Evolutionary conservation across 108 stramenopile genomes (phyloP).

Genomic region (Nitzschia sp.): DNA sequence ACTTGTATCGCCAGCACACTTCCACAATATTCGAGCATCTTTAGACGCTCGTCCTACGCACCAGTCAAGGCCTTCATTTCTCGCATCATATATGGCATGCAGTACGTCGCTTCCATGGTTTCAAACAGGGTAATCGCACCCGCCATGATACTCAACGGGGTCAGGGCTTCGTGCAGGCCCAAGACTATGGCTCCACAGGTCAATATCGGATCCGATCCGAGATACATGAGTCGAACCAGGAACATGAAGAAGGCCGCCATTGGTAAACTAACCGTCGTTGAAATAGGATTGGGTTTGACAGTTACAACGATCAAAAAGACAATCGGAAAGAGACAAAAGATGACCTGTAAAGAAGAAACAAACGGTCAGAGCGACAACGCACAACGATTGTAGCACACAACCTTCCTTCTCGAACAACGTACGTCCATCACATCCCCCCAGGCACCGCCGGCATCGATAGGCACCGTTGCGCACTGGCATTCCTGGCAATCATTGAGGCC

Average conservation of each 20-base stretch:
- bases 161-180: conserved; percentile 57
- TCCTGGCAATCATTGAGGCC: conserved; percentile 41
- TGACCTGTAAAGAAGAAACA: conserved; percentile 16
- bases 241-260: conserved; percentile 58
- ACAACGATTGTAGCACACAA: background rate
- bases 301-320: conserved; percentile 50
- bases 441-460: conserved; percentile 37
- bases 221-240: conserved; percentile 59
- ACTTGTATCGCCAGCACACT: no score
- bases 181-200: conserved; percentile 44
- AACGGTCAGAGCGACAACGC: background rate
- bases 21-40: no score
- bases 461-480: conserved; percentile 44
- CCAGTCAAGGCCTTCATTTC: conserved; percentile 68
- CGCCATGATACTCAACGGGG: conserved; percentile 58
- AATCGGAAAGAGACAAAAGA: conserved; percentile 58
- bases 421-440: conserved; percentile 67
- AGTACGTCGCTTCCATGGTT: conserved; percentile 65
- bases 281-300: conserved; percentile 42
- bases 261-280: conserved; percentile 53
- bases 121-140: conserved; percentile 66
- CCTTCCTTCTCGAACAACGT: background rate
- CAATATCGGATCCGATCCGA: conserved; percentile 48
- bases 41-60: no score
- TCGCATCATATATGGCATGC: conserved; percentile 74